Conservation (phyloP, 2,329 filamentous ascomycete species). For the Helotiales sp. region DNA sequence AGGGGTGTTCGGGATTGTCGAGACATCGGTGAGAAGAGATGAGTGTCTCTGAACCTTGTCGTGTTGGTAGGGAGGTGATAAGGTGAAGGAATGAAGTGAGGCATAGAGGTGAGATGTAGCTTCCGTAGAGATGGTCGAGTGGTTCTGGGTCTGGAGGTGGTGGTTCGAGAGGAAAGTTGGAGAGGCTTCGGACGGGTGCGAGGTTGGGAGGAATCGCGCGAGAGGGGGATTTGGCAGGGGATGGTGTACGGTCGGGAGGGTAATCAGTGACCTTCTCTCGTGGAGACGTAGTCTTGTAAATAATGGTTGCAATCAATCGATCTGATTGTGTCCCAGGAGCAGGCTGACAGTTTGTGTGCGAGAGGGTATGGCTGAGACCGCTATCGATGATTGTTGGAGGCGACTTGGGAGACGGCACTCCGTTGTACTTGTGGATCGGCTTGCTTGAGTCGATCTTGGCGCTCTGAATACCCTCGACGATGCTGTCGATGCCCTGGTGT, state of each 20-base stretch:
- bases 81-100: slow-evolving; percentile 66
- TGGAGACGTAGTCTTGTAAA: slow-evolving; percentile 54
- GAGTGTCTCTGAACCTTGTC: slow-evolving; percentile 49
- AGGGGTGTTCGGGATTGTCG: slow-evolving; percentile 58
- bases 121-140: slow-evolving; percentile 65
- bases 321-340: slow-evolving; percentile 47
- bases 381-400: slow-evolving; percentile 62
- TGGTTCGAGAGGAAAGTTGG: slow-evolving; percentile 61
- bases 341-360: slow-evolving; percentile 63
- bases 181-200: slow-evolving; percentile 57
- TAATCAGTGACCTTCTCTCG: slow-evolving; percentile 38
- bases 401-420: slow-evolving; percentile 58
- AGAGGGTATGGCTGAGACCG: slow-evolving; percentile 61
- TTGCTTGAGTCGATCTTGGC: slow-evolving; percentile 42
- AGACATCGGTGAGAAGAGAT: slow-evolving; percentile 65
- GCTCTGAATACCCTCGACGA: slow-evolving; percentile 55
- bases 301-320: slow-evolving; percentile 61
- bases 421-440: slow-evolving; percentile 53
- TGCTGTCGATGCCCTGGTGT: slow-evolving; percentile 62
- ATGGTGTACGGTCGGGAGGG: slow-evolving; percentile 38
- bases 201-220: slow-evolving; percentile 40
- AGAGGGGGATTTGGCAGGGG: slow-evolving; percentile 26
- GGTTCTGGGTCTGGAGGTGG: slow-evolving; percentile 54
- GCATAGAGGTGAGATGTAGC: slow-evolving; percentile 64
- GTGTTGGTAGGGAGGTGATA: slow-evolving; percentile 61